Evolutionary conservation across 495 filamentous ascomycete species (phyloP).

Genomic region (Aspergillus avenaceus): DNA sequence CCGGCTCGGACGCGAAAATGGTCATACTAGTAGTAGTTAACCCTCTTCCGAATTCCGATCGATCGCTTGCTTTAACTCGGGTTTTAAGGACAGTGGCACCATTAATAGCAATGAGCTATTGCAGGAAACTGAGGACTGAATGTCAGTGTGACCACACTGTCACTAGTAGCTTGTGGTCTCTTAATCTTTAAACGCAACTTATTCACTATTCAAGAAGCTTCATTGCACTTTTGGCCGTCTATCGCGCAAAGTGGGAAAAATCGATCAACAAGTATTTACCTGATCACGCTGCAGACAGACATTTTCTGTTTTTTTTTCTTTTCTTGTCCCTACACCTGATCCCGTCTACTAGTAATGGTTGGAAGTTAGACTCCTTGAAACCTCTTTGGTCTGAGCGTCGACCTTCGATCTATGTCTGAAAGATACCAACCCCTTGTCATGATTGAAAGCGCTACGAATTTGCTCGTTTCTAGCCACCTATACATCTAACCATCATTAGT

Average conservation of each 20-base stretch:
- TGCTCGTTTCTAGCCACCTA: background rate
- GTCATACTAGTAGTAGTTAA: too few species aligned
- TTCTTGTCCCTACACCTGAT: background rate
- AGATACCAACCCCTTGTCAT: background rate
- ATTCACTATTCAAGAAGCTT: background rate
- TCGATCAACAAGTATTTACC: too few species aligned
- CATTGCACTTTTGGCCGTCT: slow-evolving; percentile 3
- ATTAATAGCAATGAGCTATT: background rate
- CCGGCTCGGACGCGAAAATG: too few species aligned
- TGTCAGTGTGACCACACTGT: background rate
- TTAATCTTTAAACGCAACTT: too few species aligned
- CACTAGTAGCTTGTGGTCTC: background rate
- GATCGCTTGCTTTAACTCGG: background rate
- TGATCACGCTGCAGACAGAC: background rate
- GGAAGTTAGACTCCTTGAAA: background rate
- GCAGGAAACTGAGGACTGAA: too few species aligned
- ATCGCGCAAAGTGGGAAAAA: slow-evolving; percentile 1
- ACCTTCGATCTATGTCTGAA: background rate
- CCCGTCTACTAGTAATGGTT: too few species aligned
- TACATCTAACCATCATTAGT: background rate
- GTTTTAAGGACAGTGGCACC: background rate
- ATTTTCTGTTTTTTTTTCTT: background rate
- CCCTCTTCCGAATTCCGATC: background rate
- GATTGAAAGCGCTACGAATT: background rate
- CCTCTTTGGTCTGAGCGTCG: background rate